Evolutionary conservation across 257 asterid species (phyloP).

Genomic region (Penstemon davidsonii): DNA sequence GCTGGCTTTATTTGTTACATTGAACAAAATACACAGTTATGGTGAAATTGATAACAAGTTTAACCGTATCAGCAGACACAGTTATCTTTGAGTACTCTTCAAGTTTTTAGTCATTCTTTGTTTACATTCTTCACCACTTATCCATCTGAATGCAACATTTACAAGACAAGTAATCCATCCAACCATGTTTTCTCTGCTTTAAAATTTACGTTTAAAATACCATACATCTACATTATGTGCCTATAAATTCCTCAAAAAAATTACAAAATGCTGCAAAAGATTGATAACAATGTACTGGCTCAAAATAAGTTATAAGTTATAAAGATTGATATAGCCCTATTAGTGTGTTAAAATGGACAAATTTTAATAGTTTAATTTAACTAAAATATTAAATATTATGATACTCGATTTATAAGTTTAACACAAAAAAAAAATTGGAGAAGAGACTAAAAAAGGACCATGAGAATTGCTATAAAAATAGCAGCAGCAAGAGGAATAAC

Average conservation of each 20-base stretch:
- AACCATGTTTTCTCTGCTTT: neutral
- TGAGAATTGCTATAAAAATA: neutral
- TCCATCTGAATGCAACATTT: neutral
- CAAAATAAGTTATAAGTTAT: neutral
- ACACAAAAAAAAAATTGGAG: neutral
- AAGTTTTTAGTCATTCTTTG: neutral
- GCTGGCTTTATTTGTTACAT: neutral
- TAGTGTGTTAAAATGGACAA: neutral
- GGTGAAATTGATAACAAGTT: neutral
- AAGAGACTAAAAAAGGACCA: neutral
- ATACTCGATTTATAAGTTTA: neutral
- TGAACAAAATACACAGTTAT: neutral
- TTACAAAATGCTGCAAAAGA: neutral
- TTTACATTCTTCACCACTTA: conserved; percentile 6
- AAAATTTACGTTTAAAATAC: neutral
- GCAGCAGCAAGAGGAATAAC: neutral
- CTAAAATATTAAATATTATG: neutral
- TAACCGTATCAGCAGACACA: neutral
- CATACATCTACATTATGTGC: neutral
- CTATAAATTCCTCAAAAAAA: neutral
- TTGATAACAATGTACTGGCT: neutral
- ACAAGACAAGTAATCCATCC: neutral
- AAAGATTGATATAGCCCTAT: neutral
- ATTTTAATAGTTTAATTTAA: neutral
- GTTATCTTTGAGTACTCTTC: neutral